phyloP scores from a whole-genome alignment of 768 basidiomycete genomes.

The Mrakia gelida region DNA sequence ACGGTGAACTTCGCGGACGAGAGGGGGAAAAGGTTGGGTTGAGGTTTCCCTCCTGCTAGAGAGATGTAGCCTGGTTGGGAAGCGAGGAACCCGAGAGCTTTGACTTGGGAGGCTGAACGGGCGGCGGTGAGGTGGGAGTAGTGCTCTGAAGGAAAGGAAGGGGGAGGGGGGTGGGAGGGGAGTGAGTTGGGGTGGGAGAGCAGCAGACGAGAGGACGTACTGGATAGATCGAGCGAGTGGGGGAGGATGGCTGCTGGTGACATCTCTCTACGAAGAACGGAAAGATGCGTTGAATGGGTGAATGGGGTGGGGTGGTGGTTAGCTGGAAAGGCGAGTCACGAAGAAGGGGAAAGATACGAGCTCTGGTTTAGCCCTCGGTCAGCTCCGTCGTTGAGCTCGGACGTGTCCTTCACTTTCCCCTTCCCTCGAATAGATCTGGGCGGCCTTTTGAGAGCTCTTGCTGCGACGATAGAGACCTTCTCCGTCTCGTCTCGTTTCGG shows the following conservation, averaged over 20 bases:
- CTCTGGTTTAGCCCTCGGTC: too few species aligned
- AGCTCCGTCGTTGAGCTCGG: too few species aligned
- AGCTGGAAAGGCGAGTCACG: not conserved
- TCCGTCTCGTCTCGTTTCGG: too few species aligned
- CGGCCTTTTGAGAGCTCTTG: too few species aligned
- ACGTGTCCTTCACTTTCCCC: too few species aligned
- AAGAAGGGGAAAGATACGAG: not conserved
- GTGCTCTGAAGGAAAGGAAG: not conserved
- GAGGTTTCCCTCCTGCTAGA: slow-evolving; percentile 21
- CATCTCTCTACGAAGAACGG: not conserved
- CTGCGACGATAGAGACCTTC: too few species aligned
- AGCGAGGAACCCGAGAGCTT: not conserved
- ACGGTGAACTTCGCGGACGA: slow-evolving; percentile 36
- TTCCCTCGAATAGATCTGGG: too few species aligned
- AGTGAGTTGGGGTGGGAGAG: not conserved
- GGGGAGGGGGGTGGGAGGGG: not conserved
- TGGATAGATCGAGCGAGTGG: not conserved
- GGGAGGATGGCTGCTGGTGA: not conserved
- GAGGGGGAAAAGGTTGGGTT: slow-evolving; percentile 38
- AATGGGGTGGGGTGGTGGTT: not conserved
- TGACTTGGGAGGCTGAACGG: not conserved
- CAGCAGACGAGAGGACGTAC: not conserved
- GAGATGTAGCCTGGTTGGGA: slow-evolving; percentile 13
- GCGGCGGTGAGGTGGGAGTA: not conserved
- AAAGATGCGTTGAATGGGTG: not conserved